These are phyloP conservation scores for Apiospora rasikravindrae DNA, from an alignment of 2,329 filamentous ascomycete species.

Conservation along the genomic window DNA sequence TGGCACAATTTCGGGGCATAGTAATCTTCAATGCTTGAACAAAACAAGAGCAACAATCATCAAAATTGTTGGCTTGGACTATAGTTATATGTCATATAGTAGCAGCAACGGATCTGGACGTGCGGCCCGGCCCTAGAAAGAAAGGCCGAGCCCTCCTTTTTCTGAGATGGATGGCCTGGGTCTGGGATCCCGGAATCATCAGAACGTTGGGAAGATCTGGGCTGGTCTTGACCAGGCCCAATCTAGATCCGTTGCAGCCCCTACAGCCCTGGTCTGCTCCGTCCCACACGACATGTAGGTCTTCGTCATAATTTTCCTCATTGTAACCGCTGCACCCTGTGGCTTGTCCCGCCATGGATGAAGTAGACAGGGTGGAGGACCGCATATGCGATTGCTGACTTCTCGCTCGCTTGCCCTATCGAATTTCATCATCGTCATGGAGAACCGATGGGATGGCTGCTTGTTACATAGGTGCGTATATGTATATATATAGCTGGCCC, in stretches of 20 bases:
- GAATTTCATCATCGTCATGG: neutral
- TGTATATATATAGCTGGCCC: neutral
- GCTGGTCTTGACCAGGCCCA: neutral
- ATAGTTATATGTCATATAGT: no score
- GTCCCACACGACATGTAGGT: neutral
- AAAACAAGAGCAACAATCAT: neutral
- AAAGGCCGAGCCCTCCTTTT: neutral
- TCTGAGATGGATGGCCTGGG: neutral
- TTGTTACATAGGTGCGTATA: neutral
- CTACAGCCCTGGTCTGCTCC: neutral
- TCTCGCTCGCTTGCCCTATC: neutral
- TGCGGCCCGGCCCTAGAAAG: neutral
- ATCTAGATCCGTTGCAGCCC: neutral
- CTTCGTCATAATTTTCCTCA: slow-evolving; percentile 10
- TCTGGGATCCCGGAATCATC: neutral
- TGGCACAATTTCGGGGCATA: neutral
- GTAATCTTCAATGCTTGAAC: neutral
- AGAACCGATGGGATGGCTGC: neutral
- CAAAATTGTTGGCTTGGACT: neutral
- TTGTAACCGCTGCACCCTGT: slow-evolving; percentile 1
- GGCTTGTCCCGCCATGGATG: neutral
- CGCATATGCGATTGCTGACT: neutral
- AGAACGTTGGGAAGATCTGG: neutral
- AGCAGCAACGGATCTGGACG: neutral
- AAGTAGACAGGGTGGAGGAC: neutral